Percentiles rank a stretch among this genome's conserved stretches.
phyloP scores from a whole-genome alignment of 2,329 filamentous ascomycete genomes.

The Fusarium sp. region DNA sequence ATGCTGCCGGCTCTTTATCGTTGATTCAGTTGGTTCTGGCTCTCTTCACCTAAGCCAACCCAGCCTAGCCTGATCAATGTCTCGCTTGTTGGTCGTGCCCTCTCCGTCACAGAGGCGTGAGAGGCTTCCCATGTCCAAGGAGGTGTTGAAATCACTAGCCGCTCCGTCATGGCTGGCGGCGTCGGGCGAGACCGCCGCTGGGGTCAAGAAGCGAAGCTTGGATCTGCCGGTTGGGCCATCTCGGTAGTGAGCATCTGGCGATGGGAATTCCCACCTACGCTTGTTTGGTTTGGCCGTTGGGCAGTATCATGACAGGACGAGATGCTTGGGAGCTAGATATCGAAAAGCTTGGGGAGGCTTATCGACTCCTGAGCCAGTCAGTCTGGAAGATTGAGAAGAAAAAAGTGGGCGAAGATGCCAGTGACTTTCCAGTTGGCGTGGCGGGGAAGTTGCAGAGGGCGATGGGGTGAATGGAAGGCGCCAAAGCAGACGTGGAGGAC shows the following conservation, averaged over 20 bases:
- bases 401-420: slow-evolving; percentile 22
- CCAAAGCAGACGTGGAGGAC: slow-evolving; percentile 27
- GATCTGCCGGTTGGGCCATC: slow-evolving; percentile 12
- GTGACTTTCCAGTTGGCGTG: slow-evolving; percentile 16
- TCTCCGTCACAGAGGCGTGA: slow-evolving; percentile 14
- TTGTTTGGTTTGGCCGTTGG: slow-evolving; percentile 17
- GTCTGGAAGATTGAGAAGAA: slow-evolving; percentile 4
- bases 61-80: slow-evolving; percentile 27
- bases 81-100: slow-evolving; percentile 31
- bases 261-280: slow-evolving; percentile 1
- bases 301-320: slow-evolving; percentile 22
- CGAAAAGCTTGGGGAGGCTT: slow-evolving; percentile 8
- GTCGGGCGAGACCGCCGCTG: slow-evolving; percentile 23
- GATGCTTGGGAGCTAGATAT: slow-evolving; percentile 24
- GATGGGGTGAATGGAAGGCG: slow-evolving; percentile 19
- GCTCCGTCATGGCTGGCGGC: slow-evolving; percentile 23
- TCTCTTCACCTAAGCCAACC: slow-evolving; percentile 1
- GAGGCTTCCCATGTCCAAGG: slow-evolving; percentile 1
- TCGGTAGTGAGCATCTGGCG: slow-evolving; percentile 10
- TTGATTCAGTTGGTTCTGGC: slow-evolving; percentile 24
- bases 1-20: slow-evolving; percentile 24
- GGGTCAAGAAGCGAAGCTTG: neutral
- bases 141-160: slow-evolving; percentile 31
- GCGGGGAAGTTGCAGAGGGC: slow-evolving; percentile 30
- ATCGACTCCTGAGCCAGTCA: slow-evolving; percentile 9